Evolutionary conservation across 805 yeast species (phyloP), one percentile per base, ranked within the genome.

Genomic region (Kuraishia floccosa): DNA sequence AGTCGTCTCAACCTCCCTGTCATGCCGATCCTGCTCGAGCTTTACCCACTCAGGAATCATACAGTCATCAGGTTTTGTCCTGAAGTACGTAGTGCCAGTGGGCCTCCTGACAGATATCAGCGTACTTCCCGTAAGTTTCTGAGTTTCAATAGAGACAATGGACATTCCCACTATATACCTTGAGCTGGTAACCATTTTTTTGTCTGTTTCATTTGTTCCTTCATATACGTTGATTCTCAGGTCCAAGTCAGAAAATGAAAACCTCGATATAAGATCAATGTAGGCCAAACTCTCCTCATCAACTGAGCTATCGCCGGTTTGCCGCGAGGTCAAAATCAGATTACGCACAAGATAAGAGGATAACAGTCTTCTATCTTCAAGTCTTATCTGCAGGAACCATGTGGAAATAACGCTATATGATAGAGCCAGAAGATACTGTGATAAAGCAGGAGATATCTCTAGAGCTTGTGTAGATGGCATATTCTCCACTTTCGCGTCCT

Each of bases 381-480:
- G 36, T 12, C 64, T 63, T 47, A 84, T 65, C 34, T 76, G 70
- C 41, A 83, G 52, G 39, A 76, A 83, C 87, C 93, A 81, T 26
- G 67, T 63, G 2, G 78, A 58, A 17, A 85, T 70, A 3, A 82
- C 80, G 29, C 63, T 65, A 46, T 77, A 81, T 0, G 94, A 80
- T 28, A 79, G 54, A 1, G 74, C 58, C 17, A 69, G 55, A 18
- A 78, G 56, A 46, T 81, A 84, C 30, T 70, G 74, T 0, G 81
- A 63, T 27, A 81, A 42, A 2, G 65, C 60, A 2, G 71, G 65
- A 0, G 72, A 59, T 5, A 68, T 55, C 33, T 58, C 67, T 24
- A 55, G 47, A 4, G 58, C 41, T 7, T 48, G 56, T 5, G 83
- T 74, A 0, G 80, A 72, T 1, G 80, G 74, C 17, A 63, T 53